Evolutionary conservation across 2,329 filamentous ascomycete genomes (phyloP).

Genomic region (Polytolypa hystricis): DNA sequence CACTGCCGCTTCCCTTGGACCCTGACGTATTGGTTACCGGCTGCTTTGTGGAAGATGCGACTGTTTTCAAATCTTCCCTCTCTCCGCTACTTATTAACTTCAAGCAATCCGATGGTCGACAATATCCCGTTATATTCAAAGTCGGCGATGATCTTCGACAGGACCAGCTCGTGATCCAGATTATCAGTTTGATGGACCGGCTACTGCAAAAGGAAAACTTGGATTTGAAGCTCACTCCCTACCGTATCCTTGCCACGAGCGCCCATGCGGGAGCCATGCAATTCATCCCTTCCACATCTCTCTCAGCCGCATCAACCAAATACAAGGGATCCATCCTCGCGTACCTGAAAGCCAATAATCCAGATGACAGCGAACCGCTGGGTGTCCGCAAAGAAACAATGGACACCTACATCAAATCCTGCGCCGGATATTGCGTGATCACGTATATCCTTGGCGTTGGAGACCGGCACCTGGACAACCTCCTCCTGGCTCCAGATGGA

Average conservation of each 20-base stretch:
- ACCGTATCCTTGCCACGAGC: slow-evolving; percentile 90
- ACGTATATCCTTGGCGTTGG: slow-evolving; percentile 96
- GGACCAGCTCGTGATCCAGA: slow-evolving; percentile 93
- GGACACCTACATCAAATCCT: slow-evolving; percentile 91
- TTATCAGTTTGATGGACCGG: slow-evolving; percentile 96
- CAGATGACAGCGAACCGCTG: slow-evolving; percentile 67
- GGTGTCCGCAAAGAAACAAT: slow-evolving; percentile 85
- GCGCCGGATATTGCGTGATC: slow-evolving; percentile 95
- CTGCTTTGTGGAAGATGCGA: slow-evolving; percentile 70
- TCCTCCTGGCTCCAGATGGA: slow-evolving; percentile 76
- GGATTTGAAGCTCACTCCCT: slow-evolving; percentile 87
- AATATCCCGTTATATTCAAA: slow-evolving; percentile 94
- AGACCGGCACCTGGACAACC: slow-evolving; percentile 89
- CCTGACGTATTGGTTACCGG: slow-evolving; percentile 70
- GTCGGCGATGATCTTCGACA: slow-evolving; percentile 92
- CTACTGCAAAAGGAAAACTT: slow-evolving; percentile 91
- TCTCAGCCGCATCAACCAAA: slow-evolving; percentile 73
- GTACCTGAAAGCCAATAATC: slow-evolving; percentile 82
- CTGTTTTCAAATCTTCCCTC: slow-evolving; percentile 90
- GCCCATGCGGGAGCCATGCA: slow-evolving; percentile 83
- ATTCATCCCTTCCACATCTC: slow-evolving; percentile 75
- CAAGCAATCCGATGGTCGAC: slow-evolving; percentile 62
- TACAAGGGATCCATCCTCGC: slow-evolving; percentile 68
- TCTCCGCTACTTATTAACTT: slow-evolving; percentile 87
- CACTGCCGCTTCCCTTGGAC: slow-evolving; percentile 78